A percentile compares a stretch with the other conserved stretches of the same genome.
phyloP scores from a whole-genome alignment of 1,284 basidiomycete genomes.

The Papiliotrema laurentii region DNA sequence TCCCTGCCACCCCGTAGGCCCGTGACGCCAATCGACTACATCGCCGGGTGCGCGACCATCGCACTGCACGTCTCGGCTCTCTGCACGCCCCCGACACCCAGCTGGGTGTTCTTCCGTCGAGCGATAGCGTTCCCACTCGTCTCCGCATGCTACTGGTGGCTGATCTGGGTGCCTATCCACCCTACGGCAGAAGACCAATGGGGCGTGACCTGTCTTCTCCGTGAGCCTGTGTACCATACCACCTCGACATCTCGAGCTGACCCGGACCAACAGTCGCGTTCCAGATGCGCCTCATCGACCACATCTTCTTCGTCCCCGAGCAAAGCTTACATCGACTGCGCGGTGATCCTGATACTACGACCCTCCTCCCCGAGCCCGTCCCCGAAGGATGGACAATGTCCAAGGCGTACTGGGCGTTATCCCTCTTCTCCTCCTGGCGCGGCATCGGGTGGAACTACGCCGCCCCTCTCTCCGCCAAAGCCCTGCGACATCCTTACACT shows the following conservation, averaged over 20 bases:
- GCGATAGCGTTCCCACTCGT: background rate
- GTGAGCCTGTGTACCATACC: background rate
- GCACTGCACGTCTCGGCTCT: background rate
- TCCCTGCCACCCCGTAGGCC: too few species aligned
- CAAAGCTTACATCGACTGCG: background rate
- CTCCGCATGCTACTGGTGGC: background rate
- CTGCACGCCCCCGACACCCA: background rate
- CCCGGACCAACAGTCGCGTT: background rate
- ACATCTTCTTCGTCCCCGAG: background rate
- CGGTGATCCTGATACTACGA: too few species aligned
- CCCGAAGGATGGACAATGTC: conserved; percentile 7
- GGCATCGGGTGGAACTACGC: conserved; percentile 43
- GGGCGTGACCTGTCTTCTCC: background rate
- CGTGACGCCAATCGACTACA: background rate
- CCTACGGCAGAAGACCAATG: conserved; percentile 2
- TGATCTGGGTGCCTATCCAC: background rate
- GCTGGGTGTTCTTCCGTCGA: background rate
- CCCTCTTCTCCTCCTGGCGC: conserved; percentile 31
- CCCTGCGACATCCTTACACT: conserved; percentile 21
- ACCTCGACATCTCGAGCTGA: background rate
- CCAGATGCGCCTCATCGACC: background rate
- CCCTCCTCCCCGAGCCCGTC: background rate
- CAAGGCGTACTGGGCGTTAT: conserved; percentile 35
- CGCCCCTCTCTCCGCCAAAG: conserved; percentile 20
- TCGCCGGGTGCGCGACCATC: background rate